Evolutionary conservation across 768 basidiomycete genomes (phyloP).

Genomic region (Serendipita sp.): DNA sequence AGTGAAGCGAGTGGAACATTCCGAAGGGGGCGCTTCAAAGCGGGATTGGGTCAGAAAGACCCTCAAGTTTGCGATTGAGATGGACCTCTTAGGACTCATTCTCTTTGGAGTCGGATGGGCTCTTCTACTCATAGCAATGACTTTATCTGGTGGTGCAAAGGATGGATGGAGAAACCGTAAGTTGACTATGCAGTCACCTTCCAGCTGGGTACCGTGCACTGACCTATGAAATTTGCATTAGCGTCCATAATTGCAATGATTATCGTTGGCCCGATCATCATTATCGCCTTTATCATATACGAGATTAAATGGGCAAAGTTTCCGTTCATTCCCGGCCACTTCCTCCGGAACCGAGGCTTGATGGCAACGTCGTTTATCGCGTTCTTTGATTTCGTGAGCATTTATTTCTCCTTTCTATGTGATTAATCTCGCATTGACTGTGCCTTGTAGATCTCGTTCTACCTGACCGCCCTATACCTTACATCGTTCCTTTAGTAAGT

Average conservation of each 20-base stretch:
- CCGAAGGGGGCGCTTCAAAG: not conserved
- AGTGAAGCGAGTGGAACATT: conserved; percentile 7
- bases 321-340: conserved; percentile 46
- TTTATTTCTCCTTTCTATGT: not conserved
- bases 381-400: conserved; percentile 42
- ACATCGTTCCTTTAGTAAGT: conserved; percentile 40
- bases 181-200: not conserved
- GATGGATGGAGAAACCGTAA: conserved; percentile 31
- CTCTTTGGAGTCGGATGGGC: conserved; percentile 34
- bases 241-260: conserved; percentile 37
- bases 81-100: conserved; percentile 34
- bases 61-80: conserved; percentile 16
- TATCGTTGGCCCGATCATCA: conserved; percentile 27
- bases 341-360: conserved; percentile 41
- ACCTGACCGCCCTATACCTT: conserved; percentile 55
- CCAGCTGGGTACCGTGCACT: not conserved
- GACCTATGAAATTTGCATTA: conserved; percentile 14
- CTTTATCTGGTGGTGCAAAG: conserved; percentile 25
- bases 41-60: not conserved
- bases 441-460: conserved; percentile 34
- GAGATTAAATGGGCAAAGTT: conserved; percentile 33
- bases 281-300: conserved; percentile 27
- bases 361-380: conserved; percentile 43
- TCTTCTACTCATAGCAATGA: conserved; percentile 38
- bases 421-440: not conserved